Conservation (phyloP, 768 basidiomycete genomes). For the Amanita inopinata region DNA sequence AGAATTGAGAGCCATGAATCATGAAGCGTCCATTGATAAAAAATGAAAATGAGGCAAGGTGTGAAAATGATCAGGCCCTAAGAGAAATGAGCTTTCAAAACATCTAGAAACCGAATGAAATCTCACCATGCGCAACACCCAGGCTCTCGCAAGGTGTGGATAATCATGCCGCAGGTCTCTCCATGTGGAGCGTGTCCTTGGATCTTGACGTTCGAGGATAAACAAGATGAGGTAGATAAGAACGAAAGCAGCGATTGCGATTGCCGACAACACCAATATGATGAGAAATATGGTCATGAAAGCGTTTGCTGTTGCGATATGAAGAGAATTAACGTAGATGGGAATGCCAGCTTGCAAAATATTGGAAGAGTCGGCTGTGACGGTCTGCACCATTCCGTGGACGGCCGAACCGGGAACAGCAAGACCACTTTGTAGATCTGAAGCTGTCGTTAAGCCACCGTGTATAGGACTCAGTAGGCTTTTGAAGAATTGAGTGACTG, state of each 20-base stretch:
- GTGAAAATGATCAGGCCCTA: conserved; percentile 55
- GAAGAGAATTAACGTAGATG: conserved; percentile 67
- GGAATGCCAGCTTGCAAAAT: conserved; percentile 74
- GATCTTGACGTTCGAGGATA: conserved; percentile 19
- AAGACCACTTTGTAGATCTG: neutral
- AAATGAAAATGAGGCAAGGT: conserved; percentile 67
- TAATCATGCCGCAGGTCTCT: conserved; percentile 22
- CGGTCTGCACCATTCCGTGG: conserved; percentile 46
- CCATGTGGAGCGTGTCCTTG: conserved; percentile 10
- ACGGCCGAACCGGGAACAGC: conserved; percentile 15
- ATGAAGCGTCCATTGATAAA: conserved; percentile 86
- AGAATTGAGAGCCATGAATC: conserved; percentile 85
- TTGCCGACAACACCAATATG: conserved; percentile 56
- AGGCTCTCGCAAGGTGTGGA: conserved; percentile 40
- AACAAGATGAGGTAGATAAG: conserved; percentile 39
- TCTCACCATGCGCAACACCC: conserved; percentile 62
- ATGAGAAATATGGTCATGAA: conserved; percentile 85
- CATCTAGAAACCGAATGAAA: conserved; percentile 4
- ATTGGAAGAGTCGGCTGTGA: conserved; percentile 53
- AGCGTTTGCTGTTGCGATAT: conserved; percentile 78
- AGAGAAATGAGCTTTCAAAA: conserved; percentile 1
- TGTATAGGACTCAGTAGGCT: neutral
- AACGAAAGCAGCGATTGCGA: conserved; percentile 41
- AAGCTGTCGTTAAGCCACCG: neutral
- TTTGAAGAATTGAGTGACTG: neutral